phyloP scores from a whole-genome alignment of 305 asterid genomes.

The Solanum hybrid region DNA sequence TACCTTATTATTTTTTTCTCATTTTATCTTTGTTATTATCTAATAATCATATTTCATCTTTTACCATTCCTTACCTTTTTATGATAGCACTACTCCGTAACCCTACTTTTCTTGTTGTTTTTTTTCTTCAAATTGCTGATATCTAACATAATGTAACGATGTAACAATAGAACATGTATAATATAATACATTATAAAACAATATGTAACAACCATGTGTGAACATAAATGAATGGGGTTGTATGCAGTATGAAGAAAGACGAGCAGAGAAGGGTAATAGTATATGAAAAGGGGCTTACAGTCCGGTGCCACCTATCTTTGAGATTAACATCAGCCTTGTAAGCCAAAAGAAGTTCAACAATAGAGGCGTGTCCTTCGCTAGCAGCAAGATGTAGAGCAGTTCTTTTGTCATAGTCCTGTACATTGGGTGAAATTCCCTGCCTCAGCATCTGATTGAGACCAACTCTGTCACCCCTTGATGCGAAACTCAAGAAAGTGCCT shows the following conservation, averaged over 20 bases:
- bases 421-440: conserved; percentile 44
- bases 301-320: conserved; percentile 50
- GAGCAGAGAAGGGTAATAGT: neutral
- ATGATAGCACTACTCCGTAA: neutral
- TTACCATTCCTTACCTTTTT: neutral
- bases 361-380: conserved; percentile 61
- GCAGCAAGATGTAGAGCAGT: conserved; percentile 70
- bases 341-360: conserved; percentile 55
- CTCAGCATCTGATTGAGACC: conserved; percentile 54
- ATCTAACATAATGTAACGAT: neutral
- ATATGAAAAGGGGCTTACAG: conserved; percentile 19
- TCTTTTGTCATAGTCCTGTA: conserved; percentile 53
- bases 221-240: neutral
- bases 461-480: conserved; percentile 62
- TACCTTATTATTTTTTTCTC: neutral
- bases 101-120: neutral
- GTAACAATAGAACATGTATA: neutral
- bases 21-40: neutral
- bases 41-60: too few relatives aligned
- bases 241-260: neutral
- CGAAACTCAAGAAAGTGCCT: conserved; percentile 56
- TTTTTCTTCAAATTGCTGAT: neutral
- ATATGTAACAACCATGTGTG: neutral
- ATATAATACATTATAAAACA: neutral
- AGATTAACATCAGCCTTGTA: conserved; percentile 55